Evolutionary conservation across 2,329 filamentous ascomycete species (phyloP), one percentile per base, ranked within the genome.

Genomic region (Raffaelea deltoideospora): DNA sequence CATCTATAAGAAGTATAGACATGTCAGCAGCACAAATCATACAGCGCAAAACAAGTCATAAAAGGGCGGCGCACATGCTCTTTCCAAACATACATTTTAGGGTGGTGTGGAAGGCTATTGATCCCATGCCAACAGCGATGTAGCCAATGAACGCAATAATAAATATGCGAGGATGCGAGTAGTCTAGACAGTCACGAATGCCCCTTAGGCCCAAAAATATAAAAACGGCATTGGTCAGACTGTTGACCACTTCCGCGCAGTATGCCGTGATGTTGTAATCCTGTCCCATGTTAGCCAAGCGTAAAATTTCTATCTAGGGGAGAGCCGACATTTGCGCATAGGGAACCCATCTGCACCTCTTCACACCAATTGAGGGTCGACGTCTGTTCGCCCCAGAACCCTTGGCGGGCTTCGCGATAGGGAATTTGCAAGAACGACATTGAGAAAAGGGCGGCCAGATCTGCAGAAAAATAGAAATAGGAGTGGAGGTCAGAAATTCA

Each of bases 211-310:
- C 84, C 17, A 93, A 69, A 54, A 69, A 81, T 47, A 93, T 65
- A 56, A 94, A 94, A 19, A 90, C 61, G 3, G 81, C 54, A 54
- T 94, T 94, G 24, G 85, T 94, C 23, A 87, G 49, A 4, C 83
- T 82, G 57, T 82, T 59, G 41, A 58, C 48, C 17, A 54, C 43
- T 44, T 57, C 55, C 28, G 55, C 55, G 35, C 51, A 53, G 45
- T 58, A 58, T 13, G 44, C 47, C 3, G 51, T 55, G 40, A 58
- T 52, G 40, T 55, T 57, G 46, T 58, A 56, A 35, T 54, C 54
- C 54, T 55, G 35, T 18, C 6, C 7, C 8, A n/a, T 33, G 28
- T 30, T 10, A 17, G 15, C 28, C 22, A n/a, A 15, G 31, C 9
- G 26, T 31, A 10, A 9, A 31, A 7, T 19, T 10, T 14, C 29